Evolutionary conservation across 2,329 filamentous ascomycete species (phyloP).

Genomic region (Cladophialophora carrionii): DNA sequence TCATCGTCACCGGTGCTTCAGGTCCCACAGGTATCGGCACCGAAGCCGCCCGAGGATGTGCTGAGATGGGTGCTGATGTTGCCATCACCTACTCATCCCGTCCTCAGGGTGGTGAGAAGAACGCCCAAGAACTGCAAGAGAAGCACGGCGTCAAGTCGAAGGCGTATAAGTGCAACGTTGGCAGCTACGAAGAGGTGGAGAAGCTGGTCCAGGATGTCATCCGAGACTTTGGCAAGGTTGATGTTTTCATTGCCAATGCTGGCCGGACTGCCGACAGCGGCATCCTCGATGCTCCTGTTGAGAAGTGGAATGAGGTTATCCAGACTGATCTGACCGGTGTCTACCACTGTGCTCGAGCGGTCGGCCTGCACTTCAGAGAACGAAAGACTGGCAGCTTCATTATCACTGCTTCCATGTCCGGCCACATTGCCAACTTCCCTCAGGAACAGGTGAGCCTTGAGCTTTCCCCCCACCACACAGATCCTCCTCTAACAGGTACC

Average conservation of each 20-base stretch:
- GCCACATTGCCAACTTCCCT: constrained; percentile 60
- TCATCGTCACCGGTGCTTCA: constrained; percentile 55
- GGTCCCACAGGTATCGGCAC: constrained; percentile 65
- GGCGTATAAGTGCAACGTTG: constrained; percentile 68
- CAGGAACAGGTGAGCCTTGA: constrained; percentile 59
- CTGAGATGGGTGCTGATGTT: constrained; percentile 66
- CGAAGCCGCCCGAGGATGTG: constrained; percentile 66
- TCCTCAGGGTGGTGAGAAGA: constrained; percentile 65
- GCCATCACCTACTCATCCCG: constrained; percentile 70
- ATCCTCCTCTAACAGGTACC: constrained; percentile 20
- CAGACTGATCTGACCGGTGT: constrained; percentile 84
- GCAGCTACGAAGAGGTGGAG: constrained; percentile 60
- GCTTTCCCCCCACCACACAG: constrained; percentile 38
- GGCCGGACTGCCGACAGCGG: constrained; percentile 71
- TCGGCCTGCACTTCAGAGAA: constrained; percentile 76
- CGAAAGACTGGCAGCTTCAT: constrained; percentile 66
- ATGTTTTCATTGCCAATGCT: constrained; percentile 70
- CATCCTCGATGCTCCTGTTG: constrained; percentile 69
- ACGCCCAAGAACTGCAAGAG: constrained; percentile 63
- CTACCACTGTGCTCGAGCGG: constrained; percentile 84
- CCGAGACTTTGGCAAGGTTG: constrained; percentile 71
- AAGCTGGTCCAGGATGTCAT: constrained; percentile 63
- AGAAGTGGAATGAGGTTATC: constrained; percentile 77
- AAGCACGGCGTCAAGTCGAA: constrained; percentile 68
- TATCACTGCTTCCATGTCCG: constrained; percentile 67